phyloP scores from a whole-genome alignment of 2,329 filamentous ascomycete genomes.

The Talaromyces sp. region DNA sequence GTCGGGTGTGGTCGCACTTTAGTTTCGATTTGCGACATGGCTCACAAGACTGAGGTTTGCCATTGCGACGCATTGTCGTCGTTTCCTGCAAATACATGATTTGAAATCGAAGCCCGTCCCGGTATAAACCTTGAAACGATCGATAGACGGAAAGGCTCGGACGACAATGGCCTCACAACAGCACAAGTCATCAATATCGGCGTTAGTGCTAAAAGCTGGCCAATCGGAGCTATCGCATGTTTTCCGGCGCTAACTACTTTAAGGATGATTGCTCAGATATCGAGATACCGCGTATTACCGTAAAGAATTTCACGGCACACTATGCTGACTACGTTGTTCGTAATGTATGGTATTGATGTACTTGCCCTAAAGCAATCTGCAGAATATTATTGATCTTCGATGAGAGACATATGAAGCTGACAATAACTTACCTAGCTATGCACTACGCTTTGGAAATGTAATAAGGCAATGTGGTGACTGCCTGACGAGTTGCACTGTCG shows the following conservation, averaged over 20 bases:
- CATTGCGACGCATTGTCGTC: conserved; percentile 32
- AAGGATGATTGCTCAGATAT: not conserved
- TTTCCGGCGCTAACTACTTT: not conserved
- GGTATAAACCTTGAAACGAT: no score
- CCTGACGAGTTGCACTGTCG: no score
- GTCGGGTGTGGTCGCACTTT: conserved; percentile 35
- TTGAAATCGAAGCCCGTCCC: not conserved
- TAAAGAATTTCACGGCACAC: not conserved
- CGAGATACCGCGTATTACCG: not conserved
- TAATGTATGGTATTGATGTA: not conserved
- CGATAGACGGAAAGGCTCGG: not conserved
- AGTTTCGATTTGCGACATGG: conserved; percentile 38
- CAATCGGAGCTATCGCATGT: not conserved
- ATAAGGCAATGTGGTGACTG: no score
- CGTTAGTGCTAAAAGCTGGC: not conserved
- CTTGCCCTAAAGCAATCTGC: no score
- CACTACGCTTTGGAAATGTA: no score
- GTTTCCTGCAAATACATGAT: conserved; percentile 13
- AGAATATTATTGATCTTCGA: not conserved
- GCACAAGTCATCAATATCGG: not conserved
- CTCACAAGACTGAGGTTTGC: conserved; percentile 36
- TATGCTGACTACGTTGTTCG: not conserved
- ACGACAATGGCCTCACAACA: no score
- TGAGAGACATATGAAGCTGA: no score
- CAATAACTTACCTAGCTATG: no score